Base-by-base conservation (phyloP, 1,284 basidiomycete genomes). In the Thelephora terrestris region DNA sequence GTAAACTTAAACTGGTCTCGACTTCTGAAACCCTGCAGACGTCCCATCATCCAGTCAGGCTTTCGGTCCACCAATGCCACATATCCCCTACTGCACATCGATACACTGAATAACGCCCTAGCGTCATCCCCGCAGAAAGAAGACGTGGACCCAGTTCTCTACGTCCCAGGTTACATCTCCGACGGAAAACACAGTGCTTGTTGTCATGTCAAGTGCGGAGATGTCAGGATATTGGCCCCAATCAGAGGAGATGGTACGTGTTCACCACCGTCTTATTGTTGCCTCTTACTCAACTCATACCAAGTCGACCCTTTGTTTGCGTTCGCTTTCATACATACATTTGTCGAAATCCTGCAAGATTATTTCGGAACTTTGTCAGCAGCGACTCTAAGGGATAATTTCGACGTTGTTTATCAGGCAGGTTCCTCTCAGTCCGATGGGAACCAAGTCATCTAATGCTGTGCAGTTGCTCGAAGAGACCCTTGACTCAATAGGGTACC, bases 401-500 rank as follows among this genome's bases (percentile, higher is more conserved):
- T 97, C 67, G 94, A 97, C 61, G 81, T 92, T 38, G 91, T 97
- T 9, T 96, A 97, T 64, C 91, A 94, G 74, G 89, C 86, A 55
- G 21, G 70, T 57, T n/a, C 14, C 46, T 17, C 14, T 17, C 18
- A 7, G 27, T 9, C 21, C 43, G 25, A 17, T n/a, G 20, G 7
- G 10, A 5, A 25, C 16, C 40, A 45, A 35, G 24, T 24, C 4
- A 7, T 43, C 9, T 38, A 24, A 21, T 18, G 4, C 4, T 16
- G 20, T 10, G 12, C 59, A 96, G 88, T 78, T 97, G 25, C 77
- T 98, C 23, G 94, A 98, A 69, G 94, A 98, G 67, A 95, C 91
- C 52, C 73, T 98, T 38, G 94, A 97, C 61, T 76, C 85, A 1
- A 87, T 91, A 53, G 94, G 93, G 0, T 87, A 93, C 61, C 93